Evolutionary conservation across 345 rosid species (phyloP).

Genomic region (Adansonia digitata): DNA sequence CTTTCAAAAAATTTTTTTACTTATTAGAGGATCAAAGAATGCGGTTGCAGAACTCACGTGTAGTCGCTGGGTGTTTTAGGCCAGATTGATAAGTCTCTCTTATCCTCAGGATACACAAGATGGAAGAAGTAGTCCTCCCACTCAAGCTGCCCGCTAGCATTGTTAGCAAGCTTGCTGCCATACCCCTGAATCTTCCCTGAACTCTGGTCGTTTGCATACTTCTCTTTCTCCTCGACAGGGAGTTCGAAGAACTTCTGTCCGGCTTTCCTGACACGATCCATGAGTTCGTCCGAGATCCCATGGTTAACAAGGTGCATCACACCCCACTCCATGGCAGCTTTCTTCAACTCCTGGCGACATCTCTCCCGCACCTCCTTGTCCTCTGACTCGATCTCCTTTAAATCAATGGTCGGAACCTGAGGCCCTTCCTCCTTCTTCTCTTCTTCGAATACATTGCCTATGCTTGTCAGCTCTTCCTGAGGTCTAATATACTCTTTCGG

Average conservation of each 20-base stretch:
- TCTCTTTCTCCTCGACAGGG: constrained; percentile 82
- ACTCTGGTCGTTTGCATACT: constrained; percentile 75
- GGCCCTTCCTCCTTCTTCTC: constrained; percentile 76
- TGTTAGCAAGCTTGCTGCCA: constrained; percentile 94
- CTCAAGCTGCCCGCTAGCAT: constrained; percentile 72
- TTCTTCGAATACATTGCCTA: constrained; percentile 70
- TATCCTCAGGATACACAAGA: constrained; percentile 70
- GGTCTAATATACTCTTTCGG: constrained; percentile 79
- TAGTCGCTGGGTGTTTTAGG: constrained; percentile 75
- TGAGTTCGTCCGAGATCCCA: constrained; percentile 56
- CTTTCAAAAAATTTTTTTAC: no score
- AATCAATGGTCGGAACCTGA: constrained; percentile 73
- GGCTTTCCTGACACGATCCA: constrained; percentile 54
- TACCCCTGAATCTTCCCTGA: constrained; percentile 83
- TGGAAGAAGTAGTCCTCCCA: constrained; percentile 98
- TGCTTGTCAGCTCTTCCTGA: constrained; percentile 65
- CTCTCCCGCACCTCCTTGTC: constrained; percentile 39
- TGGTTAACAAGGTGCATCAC: constrained; percentile 96
- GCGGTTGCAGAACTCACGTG: constrained; percentile 40
- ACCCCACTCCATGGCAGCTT: constrained; percentile 77
- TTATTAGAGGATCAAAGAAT: not conserved
- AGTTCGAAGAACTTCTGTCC: constrained; percentile 63
- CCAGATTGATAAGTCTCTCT: constrained; percentile 79
- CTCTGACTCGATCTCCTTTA: constrained; percentile 55
- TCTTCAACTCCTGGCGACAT: constrained; percentile 48